These are phyloP conservation scores for Chloromonas sp. DNA, from an alignment of 163 green algal genomes.

Conservation along the genomic window DNA sequence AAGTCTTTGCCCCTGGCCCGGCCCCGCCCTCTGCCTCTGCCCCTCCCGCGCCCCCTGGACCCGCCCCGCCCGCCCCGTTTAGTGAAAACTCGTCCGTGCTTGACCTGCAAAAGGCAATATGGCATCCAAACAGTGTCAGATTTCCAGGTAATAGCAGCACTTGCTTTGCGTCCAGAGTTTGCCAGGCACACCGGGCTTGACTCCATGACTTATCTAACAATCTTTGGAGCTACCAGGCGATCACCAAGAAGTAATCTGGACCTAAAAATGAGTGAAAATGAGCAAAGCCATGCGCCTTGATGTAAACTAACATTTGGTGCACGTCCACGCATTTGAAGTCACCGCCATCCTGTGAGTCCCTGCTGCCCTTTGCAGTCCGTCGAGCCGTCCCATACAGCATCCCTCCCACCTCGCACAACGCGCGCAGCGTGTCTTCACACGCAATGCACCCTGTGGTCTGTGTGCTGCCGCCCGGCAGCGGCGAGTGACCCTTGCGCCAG, in stretches of 20 bases:
- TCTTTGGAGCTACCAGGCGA: too few species aligned
- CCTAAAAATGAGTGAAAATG: too few species aligned
- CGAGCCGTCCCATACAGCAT: not conserved
- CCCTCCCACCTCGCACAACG: slow-evolving; percentile 33
- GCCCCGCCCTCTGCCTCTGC: slow-evolving; percentile 32
- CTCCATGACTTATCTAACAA: too few species aligned
- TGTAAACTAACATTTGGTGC: too few species aligned
- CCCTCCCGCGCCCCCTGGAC: slow-evolving; percentile 33
- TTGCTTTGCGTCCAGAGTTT: too few species aligned
- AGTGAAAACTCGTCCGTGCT: slow-evolving; percentile 61
- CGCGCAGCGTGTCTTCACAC: slow-evolving; percentile 68
- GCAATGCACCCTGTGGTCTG: slow-evolving; percentile 56
- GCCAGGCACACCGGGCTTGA: too few species aligned
- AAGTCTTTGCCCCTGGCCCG: slow-evolving; percentile 35
- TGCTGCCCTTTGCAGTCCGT: not conserved
- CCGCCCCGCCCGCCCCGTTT: slow-evolving; percentile 36
- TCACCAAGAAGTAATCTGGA: too few species aligned
- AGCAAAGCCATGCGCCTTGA: too few species aligned
- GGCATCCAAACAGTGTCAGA: not conserved
- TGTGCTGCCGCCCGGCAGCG: slow-evolving; percentile 29
- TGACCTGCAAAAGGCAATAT: slow-evolving; percentile 29
- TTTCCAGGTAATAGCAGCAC: not conserved
- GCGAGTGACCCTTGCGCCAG: slow-evolving; percentile 67
- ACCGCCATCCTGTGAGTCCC: not conserved
- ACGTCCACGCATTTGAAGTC: too few species aligned